Evolutionary conservation across 208 protist genomes (phyloP).

Genomic region (Leishmania amazonensis): DNA sequence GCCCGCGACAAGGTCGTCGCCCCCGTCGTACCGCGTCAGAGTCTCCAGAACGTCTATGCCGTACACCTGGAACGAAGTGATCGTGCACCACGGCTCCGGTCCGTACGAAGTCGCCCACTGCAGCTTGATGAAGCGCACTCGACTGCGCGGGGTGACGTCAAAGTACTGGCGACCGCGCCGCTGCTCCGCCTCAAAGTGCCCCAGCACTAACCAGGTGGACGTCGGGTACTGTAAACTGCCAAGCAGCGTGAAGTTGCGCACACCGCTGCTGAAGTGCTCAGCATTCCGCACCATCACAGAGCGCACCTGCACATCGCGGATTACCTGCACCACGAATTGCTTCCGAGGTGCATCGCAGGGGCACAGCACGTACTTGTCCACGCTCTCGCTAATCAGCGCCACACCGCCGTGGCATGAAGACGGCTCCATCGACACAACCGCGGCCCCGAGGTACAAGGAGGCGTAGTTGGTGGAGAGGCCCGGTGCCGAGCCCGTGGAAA

Average conservation of each 20-base stretch:
- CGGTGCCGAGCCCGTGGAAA: neutral
- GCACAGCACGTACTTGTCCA: slow-evolving; percentile 16
- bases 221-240: slow-evolving; percentile 18
- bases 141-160: slow-evolving; percentile 1
- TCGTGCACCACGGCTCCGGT: slow-evolving; percentile 19
- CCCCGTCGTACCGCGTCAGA: slow-evolving; percentile 11
- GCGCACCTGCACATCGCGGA: slow-evolving; percentile 21
- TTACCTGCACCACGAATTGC: slow-evolving; percentile 17
- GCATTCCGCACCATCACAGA: slow-evolving; percentile 19
- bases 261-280: slow-evolving; percentile 20
- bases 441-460: slow-evolving; percentile 6
- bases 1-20: neutral
- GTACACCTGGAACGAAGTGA: slow-evolving; percentile 19
- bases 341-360: slow-evolving; percentile 14
- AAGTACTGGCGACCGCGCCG: slow-evolving; percentile 17
- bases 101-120: slow-evolving; percentile 22
- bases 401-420: slow-evolving; percentile 14
- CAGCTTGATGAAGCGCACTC: slow-evolving; percentile 10
- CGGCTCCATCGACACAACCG: slow-evolving; percentile 15
- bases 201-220: slow-evolving; percentile 13
- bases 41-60: slow-evolving; percentile 16
- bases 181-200: slow-evolving; percentile 12
- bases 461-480: slow-evolving; percentile 13
- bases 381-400: slow-evolving; percentile 17
- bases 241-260: slow-evolving; percentile 24